Evolutionary conservation across 805 yeast species (phyloP).

Genomic region (Monosporozyma yasuniensis): DNA sequence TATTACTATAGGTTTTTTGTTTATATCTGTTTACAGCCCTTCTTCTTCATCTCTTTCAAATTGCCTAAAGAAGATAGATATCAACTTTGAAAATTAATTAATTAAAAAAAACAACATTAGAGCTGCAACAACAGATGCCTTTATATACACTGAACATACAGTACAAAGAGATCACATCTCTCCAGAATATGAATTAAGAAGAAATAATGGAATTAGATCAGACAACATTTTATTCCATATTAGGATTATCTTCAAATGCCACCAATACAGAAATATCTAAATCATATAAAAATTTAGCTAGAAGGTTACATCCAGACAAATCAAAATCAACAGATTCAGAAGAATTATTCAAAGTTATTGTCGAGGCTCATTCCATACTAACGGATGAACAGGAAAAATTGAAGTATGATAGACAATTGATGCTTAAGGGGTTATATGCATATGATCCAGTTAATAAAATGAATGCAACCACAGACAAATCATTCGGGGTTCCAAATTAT

Average conservation of each 20-base stretch:
- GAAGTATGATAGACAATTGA: conserved; percentile 17
- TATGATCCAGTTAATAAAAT: conserved; percentile 12
- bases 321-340: conserved; percentile 37
- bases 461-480: conserved; percentile 1
- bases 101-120: background rate
- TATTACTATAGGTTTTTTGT: too few relatives aligned
- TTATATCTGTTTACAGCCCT: background rate
- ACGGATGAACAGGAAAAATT: conserved; percentile 17
- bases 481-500: background rate
- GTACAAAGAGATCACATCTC: too few relatives aligned
- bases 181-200: background rate
- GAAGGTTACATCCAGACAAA: conserved; percentile 74
- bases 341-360: conserved; percentile 26
- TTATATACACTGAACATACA: too few relatives aligned
- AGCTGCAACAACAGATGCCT: background rate
- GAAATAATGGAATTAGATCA: conserved; percentile 15
- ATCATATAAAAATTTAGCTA: conserved; percentile 69
- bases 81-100: background rate
- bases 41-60: background rate
- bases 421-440: conserved; percentile 12
- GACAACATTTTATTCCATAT: conserved; percentile 25
- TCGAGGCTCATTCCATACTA: conserved; percentile 26
- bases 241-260: conserved; percentile 22
- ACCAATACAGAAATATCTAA: conserved; percentile 44
- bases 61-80: background rate